Base-by-base conservation (phyloP, 441 rosid species). In the Euphorbia neoarborescens region DNA sequence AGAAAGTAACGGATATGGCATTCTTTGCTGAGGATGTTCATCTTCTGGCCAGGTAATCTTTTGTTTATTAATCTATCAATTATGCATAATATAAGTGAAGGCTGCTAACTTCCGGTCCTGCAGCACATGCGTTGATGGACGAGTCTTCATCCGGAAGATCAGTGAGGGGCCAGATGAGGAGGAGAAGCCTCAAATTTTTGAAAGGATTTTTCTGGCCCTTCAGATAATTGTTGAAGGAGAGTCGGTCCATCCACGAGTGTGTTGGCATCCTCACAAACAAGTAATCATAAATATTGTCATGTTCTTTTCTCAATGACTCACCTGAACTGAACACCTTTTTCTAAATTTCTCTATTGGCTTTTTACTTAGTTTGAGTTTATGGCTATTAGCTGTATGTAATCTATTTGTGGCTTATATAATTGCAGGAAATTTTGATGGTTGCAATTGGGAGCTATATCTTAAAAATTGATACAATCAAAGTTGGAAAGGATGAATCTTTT, bases 251-350 rank as follows among this genome's bases (percentile, higher is more conserved):
- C 99, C 99, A 25, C 91, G 90, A 56, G 79, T 92, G 56, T 94
- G 96, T 76, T 94, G 99, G 99, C 98, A 94, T 75, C 85, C 85
- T 70, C 90, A 89, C 85, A 94, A 88, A 79, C 97, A 90, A 83
- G 99, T 94, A 89, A 72, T 42, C 27, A 28, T 73, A n/a, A 38
- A 54, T 58, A 34, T 34, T 62, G 22, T 32, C 20, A 30, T 61
- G 42, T 27, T 19, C 24, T n/a, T 57, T 56, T 57, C 56, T 60
- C 48, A 48, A 68, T 68, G 51, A 60, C n/a, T 15, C 56, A 50
- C 50, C 27, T 30, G 25, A 62, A 13, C 27, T 30, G 25, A 62
- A 13, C 19, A 22, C 22, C 27, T 32, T 34, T 61, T 70, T 54
- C 13, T 50, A 32, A 9, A 5, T 66, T 46, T 51, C 35, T 37